A percentile compares a stretch with the other conserved stretches of the same genome.
Conservation (phyloP, 2,329 filamentous ascomycete genomes). For the Diaporthe sp. region DNA sequence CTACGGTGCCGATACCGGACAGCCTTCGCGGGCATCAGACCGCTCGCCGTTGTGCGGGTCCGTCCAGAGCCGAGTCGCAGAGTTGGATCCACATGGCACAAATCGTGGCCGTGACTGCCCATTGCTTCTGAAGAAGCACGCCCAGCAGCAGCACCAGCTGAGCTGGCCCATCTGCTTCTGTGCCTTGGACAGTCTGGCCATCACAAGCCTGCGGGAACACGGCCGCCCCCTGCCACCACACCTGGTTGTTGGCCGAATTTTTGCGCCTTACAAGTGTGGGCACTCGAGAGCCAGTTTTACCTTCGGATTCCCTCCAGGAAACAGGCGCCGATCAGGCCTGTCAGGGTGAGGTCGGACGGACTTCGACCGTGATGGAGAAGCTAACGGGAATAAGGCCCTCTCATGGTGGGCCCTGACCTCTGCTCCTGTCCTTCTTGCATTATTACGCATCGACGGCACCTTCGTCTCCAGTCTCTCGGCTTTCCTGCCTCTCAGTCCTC, state of each 20-base stretch:
- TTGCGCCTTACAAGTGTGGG: constrained; percentile 28
- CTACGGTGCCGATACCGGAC: constrained; percentile 41
- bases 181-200: not conserved
- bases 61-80: constrained; percentile 29
- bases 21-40: constrained; percentile 13
- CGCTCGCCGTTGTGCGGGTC: constrained; percentile 21
- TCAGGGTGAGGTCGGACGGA: constrained; percentile 38
- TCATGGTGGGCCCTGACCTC: constrained; percentile 29
- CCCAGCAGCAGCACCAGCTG: not conserved
- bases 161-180: constrained; percentile 5
- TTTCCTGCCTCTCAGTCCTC: constrained; percentile 19
- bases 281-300: constrained; percentile 3
- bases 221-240: constrained; percentile 12
- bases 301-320: constrained; percentile 9
- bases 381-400: constrained; percentile 39
- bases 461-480: constrained; percentile 26
- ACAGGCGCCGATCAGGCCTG: constrained; percentile 28
- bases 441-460: constrained; percentile 31
- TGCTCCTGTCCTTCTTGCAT: constrained; percentile 21
- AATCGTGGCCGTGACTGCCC: constrained; percentile 18
- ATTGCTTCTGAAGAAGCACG: not conserved
- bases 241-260: not conserved
- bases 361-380: constrained; percentile 39
- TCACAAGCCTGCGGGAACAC: constrained; percentile 11
- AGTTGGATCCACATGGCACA: constrained; percentile 27